These are phyloP conservation scores for Chlamydomonas asymmetrica DNA, from an alignment of 139 green algal genomes.

Conservation along the genomic window DNA sequence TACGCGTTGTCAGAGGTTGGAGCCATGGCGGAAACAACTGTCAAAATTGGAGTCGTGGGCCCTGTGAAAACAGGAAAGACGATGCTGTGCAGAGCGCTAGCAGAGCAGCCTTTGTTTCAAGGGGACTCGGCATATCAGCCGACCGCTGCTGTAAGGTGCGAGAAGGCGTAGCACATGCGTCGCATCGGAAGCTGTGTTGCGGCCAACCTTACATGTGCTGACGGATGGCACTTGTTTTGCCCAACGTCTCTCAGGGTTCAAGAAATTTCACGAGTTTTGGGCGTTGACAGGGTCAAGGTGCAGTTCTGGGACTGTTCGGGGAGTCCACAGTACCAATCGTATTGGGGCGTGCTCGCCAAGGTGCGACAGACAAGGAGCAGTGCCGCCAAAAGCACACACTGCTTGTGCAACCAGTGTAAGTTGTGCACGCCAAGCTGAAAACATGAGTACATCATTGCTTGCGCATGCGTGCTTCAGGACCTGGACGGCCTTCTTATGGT, in stretches of 20 bases:
- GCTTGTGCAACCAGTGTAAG: background rate
- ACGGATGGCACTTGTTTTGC: too few species aligned
- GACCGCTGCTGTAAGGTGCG: conserved; percentile 49
- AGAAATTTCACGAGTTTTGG: conserved; percentile 46
- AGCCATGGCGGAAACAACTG: conserved; percentile 28
- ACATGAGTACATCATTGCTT: background rate
- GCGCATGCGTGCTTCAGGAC: conserved; percentile 30
- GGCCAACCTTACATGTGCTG: too few species aligned
- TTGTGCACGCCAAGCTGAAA: background rate
- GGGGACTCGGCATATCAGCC: conserved; percentile 49
- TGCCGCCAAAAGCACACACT: background rate
- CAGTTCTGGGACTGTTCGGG: conserved; percentile 64
- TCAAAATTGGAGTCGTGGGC: conserved; percentile 61
- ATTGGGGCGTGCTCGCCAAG: conserved; percentile 54
- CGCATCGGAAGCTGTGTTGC: too few species aligned
- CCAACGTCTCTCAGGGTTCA: conserved; percentile 44
- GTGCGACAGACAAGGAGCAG: conserved; percentile 3
- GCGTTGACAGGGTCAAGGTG: conserved; percentile 50
- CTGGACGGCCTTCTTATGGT: conserved; percentile 58
- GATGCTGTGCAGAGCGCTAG: conserved; percentile 45
- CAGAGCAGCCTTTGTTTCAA: conserved; percentile 44
- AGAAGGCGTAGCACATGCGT: background rate
- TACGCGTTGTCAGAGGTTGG: too few species aligned
- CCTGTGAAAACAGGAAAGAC: conserved; percentile 51
- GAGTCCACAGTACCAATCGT: conserved; percentile 44